phyloP scores from a whole-genome alignment of 805 yeast species.

The Kodamaea lidongshanica region DNA sequence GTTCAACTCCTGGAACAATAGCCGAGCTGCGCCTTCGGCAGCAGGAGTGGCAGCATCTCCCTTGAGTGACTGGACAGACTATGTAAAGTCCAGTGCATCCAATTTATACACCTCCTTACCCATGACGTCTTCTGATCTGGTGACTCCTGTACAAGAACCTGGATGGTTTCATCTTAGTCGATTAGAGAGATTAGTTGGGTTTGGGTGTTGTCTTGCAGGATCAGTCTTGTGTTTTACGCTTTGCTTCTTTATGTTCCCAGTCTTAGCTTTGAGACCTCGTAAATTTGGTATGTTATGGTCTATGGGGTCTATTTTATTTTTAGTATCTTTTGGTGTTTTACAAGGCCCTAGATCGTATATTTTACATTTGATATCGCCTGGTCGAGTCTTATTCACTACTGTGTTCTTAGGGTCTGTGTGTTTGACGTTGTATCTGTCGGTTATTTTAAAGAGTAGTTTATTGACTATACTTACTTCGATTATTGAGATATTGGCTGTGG shows the following conservation, averaged over 20 bases:
- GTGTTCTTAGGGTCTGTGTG: conserved; percentile 78
- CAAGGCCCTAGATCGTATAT: conserved; percentile 88
- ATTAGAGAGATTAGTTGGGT: conserved; percentile 74
- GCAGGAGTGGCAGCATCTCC: conserved; percentile 19
- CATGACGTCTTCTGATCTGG: conserved; percentile 38
- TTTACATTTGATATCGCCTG: conserved; percentile 65
- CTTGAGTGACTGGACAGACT: conserved; percentile 39
- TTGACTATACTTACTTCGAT: conserved; percentile 71
- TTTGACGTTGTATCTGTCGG: conserved; percentile 72
- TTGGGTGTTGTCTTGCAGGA: conserved; percentile 69
- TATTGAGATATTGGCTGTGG: conserved; percentile 76
- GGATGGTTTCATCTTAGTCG: conserved; percentile 70
- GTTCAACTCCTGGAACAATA: conserved; percentile 27
- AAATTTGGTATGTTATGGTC: conserved; percentile 92
- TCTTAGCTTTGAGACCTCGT: conserved; percentile 80
- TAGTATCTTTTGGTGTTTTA: conserved; percentile 80
- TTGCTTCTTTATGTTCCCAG: conserved; percentile 82
- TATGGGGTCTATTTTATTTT: conserved; percentile 80
- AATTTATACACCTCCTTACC: conserved; percentile 65
- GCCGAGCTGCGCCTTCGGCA: conserved; percentile 8
- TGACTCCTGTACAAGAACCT: conserved; percentile 50
- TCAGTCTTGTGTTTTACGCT: conserved; percentile 75
- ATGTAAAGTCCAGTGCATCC: conserved; percentile 39
- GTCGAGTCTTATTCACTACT: conserved; percentile 71
- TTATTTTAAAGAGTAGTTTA: conserved; percentile 59